phyloP scores from a whole-genome alignment of 2,329 filamentous ascomycete genomes.

The Neophaeococcomyces aloes region DNA sequence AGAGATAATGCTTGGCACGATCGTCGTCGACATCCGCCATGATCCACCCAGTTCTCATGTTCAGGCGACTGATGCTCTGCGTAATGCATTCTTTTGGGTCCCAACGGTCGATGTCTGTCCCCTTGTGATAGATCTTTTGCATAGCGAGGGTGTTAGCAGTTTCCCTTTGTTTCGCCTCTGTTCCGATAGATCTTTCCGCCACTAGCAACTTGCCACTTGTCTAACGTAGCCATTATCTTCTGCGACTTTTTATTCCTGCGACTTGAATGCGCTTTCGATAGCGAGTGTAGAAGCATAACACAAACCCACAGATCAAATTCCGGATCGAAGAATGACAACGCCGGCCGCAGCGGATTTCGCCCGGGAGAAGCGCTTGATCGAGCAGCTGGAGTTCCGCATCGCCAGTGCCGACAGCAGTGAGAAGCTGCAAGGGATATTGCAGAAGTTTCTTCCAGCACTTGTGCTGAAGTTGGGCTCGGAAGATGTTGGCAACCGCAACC shows the following conservation, averaged over 20 bases:
- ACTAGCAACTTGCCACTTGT: background rate
- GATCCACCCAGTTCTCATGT: too few species aligned
- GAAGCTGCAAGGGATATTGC: slow-evolving; percentile 68
- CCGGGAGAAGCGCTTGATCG: slow-evolving; percentile 70
- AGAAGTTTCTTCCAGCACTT: slow-evolving; percentile 68
- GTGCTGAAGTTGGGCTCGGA: slow-evolving; percentile 80
- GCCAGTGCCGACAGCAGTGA: slow-evolving; percentile 71
- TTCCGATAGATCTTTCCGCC: background rate
- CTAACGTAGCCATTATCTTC: background rate
- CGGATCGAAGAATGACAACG: background rate
- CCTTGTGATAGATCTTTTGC: background rate
- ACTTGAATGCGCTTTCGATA: background rate
- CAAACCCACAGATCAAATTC: background rate
- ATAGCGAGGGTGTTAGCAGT: slow-evolving; percentile 2
- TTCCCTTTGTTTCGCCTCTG: background rate
- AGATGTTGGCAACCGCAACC: slow-evolving; percentile 66
- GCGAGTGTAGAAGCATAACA: background rate
- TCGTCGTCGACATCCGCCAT: too few species aligned
- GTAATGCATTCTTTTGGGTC: too few species aligned
- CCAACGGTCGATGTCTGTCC: too few species aligned
- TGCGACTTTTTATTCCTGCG: background rate
- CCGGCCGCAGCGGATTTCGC: slow-evolving; percentile 38
- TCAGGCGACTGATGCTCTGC: too few species aligned
- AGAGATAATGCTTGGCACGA: too few species aligned
- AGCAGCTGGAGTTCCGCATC: slow-evolving; percentile 77